phyloP scores from a whole-genome alignment of 768 basidiomycete species.

The Trametes cubensis region DNA sequence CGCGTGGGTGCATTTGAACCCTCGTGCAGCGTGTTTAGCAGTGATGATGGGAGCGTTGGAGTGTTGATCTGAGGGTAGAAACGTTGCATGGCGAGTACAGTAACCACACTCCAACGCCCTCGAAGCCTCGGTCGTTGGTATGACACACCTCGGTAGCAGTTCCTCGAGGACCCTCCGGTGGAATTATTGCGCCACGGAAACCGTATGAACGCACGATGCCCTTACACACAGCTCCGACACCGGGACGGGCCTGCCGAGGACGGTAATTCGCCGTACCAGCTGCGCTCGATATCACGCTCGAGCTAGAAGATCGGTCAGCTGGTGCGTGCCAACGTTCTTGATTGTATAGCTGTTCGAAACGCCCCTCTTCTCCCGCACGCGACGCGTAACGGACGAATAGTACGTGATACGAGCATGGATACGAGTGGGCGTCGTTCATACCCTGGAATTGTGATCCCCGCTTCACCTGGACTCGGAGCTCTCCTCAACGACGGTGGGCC shows the following conservation, averaged over 20 bases:
- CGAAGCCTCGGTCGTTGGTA: neutral
- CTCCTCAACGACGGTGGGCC: too few species aligned
- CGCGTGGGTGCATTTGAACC: neutral
- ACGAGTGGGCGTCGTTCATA: too few species aligned
- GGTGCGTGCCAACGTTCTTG: neutral
- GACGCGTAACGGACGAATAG: too few species aligned
- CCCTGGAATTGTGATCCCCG: too few species aligned
- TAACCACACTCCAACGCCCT: conserved; percentile 8
- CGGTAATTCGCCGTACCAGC: conserved; percentile 3
- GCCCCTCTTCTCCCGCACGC: too few species aligned
- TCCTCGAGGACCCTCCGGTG: too few species aligned
- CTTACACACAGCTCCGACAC: neutral
- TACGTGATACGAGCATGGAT: too few species aligned
- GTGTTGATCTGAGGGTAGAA: conserved; percentile 10
- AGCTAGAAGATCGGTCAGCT: neutral
- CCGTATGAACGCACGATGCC: neutral
- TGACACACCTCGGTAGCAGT: neutral
- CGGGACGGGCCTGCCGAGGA: neutral
- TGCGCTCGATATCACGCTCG: neutral
- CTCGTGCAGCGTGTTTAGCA: neutral
- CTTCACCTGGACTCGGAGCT: too few species aligned
- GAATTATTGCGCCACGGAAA: neutral
- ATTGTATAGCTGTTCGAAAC: too few species aligned
- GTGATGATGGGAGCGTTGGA: conserved; percentile 14
- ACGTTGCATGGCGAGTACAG: neutral